A percentile compares a stretch with the other conserved stretches of the same genome.
phyloP scores from a whole-genome alignment of 306 rosid species.

The Datisca glomerata region DNA sequence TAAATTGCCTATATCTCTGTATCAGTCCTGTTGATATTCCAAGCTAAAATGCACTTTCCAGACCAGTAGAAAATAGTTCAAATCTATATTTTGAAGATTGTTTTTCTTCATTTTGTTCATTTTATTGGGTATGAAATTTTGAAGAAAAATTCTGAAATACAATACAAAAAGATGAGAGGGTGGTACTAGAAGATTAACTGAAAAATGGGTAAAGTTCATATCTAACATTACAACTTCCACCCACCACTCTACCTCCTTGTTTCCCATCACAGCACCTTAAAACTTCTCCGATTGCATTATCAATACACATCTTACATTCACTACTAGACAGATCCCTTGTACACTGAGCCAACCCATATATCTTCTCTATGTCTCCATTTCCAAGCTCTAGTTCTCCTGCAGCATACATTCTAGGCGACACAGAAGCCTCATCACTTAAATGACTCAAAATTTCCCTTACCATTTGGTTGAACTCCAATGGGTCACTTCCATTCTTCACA shows the following conservation, averaged over 20 bases:
- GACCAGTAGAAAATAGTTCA: no score
- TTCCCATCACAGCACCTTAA: conserved; percentile 33
- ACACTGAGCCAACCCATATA: conserved; percentile 35
- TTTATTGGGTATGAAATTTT: no score
- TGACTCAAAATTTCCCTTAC: not conserved
- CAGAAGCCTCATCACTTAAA: not conserved
- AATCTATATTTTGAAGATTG: no score
- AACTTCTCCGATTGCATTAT: conserved; percentile 22
- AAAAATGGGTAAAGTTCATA: conserved; percentile 30
- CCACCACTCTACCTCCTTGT: conserved; percentile 37
- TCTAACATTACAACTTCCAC: conserved; percentile 32
- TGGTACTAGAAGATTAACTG: no score
- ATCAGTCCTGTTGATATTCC: no score
- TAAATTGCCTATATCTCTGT: no score
- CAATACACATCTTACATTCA: conserved; percentile 35
- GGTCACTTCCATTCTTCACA: conserved; percentile 7
- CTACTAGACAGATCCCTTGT: conserved; percentile 29
- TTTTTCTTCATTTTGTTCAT: no score
- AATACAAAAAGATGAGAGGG: no score
- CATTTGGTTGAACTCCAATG: not conserved
- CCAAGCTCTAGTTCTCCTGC: conserved; percentile 3
- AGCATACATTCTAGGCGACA: not conserved
- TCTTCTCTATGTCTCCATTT: not conserved
- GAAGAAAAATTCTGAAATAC: no score
- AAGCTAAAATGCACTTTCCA: no score